Percentiles rank a stretch among this genome's conserved stretches.
Evolutionary conservation across 2,329 filamentous ascomycete species (phyloP).

Genomic region (Paecilomyces niveus): DNA sequence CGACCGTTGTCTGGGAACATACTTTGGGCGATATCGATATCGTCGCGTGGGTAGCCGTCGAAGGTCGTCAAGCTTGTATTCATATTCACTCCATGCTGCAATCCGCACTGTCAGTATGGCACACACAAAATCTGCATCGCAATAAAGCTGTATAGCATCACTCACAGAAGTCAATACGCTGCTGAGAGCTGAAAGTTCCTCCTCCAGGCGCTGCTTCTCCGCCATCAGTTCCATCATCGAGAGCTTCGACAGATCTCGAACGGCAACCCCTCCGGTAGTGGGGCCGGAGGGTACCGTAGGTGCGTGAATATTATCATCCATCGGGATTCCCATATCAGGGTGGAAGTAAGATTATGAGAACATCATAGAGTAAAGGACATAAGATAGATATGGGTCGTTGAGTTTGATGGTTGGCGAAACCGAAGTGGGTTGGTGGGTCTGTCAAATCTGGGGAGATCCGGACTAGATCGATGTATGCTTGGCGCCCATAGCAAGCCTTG

Average conservation of each 20-base stretch:
- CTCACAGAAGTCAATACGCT: conserved; percentile 81
- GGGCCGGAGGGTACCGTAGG: conserved; percentile 74
- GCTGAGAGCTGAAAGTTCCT: conserved; percentile 76
- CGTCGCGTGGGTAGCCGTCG: conserved; percentile 86
- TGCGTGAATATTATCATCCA: conserved; percentile 59
- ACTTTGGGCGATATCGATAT: conserved; percentile 95
- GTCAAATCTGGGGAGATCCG: not conserved
- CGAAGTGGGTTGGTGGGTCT: conserved; percentile 4
- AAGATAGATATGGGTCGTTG: not conserved
- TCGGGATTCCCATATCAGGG: conserved; percentile 46
- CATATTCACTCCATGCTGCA: conserved; percentile 87
- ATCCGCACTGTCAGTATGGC: conserved; percentile 10
- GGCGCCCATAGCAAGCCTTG: not conserved
- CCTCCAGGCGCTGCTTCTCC: conserved; percentile 78
- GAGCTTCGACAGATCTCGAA: conserved; percentile 58
- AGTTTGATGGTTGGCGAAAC: not conserved
- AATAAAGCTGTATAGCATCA: conserved; percentile 8
- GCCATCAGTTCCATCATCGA: conserved; percentile 73
- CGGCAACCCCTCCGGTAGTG: conserved; percentile 49
- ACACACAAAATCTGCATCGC: not conserved
- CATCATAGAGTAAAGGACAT: conserved; percentile 4
- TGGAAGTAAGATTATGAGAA: conserved; percentile 8
- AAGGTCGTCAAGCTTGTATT: conserved; percentile 76
- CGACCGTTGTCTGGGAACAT: conserved; percentile 21
- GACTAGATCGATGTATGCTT: not conserved